Percentiles rank a stretch among this genome's conserved stretches.
phyloP scores from a whole-genome alignment of 345 rosid genomes.

The Lepidium sativum region DNA sequence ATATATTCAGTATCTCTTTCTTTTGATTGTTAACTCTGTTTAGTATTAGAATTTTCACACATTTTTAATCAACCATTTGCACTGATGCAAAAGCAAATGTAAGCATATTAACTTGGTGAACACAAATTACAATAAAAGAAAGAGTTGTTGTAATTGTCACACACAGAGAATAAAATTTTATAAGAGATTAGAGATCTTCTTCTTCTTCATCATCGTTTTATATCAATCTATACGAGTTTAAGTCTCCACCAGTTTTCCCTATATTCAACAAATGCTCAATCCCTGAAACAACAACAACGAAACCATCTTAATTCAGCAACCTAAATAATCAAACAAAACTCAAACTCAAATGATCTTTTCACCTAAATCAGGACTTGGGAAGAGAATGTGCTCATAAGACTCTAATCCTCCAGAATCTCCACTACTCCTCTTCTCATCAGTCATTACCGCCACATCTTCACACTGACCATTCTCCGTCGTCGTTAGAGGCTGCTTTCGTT shows the following conservation, averaged over 20 bases:
- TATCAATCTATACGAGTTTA: slow-evolving; percentile 9
- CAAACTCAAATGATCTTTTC: not conserved
- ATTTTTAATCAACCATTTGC: not conserved
- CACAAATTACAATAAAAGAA: not conserved
- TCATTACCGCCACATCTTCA: slow-evolving; percentile 23
- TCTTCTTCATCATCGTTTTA: not conserved
- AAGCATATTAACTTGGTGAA: not conserved
- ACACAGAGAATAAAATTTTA: not conserved
- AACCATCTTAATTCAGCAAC: not conserved
- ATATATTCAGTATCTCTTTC: not conserved
- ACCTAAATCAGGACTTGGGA: slow-evolving; percentile 36
- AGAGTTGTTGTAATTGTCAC: not conserved
- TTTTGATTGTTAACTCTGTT: not conserved
- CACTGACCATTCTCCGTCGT: not conserved
- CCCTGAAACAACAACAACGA: slow-evolving; percentile 27
- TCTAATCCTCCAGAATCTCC: slow-evolving; percentile 25
- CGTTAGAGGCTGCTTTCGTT: slow-evolving; percentile 39
- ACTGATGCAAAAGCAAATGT: not conserved
- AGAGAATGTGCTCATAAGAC: slow-evolving; percentile 27
- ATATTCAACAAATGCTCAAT: slow-evolving; percentile 41
- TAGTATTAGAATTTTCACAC: not conserved
- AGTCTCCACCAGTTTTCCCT: slow-evolving; percentile 21
- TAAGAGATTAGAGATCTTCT: not conserved
- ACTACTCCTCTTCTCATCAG: slow-evolving; percentile 30
- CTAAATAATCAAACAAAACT: not conserved